Percentiles rank a stretch among this genome's conserved stretches.
Evolutionary conservation across 106 monocot genomes (phyloP).

Genomic region (Gastrodia elata): DNA sequence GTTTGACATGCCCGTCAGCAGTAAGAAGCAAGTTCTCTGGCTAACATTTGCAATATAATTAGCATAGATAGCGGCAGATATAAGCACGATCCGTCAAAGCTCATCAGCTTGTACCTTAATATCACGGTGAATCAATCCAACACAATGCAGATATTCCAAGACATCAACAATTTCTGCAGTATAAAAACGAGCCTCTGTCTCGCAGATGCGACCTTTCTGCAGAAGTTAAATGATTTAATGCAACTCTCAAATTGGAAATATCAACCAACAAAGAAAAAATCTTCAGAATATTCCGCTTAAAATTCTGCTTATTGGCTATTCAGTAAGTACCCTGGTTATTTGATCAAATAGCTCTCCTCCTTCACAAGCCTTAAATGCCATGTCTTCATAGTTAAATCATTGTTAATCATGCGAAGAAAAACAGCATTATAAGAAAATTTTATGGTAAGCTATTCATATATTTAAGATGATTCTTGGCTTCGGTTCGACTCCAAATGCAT

Average conservation of each 20-base stretch:
- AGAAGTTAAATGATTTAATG: not conserved
- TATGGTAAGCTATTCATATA: not conserved
- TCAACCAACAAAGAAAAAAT: not conserved
- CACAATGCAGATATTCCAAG: constrained; percentile 55
- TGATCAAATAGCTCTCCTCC: constrained; percentile 73
- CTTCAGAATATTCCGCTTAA: not conserved
- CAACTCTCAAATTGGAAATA: not conserved
- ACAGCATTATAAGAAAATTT: not conserved
- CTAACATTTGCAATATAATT: constrained; percentile 28
- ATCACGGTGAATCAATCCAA: constrained; percentile 65
- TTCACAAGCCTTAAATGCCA: constrained; percentile 72
- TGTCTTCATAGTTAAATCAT: constrained; percentile 38
- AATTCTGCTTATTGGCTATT: not conserved
- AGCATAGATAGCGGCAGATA: constrained; percentile 4
- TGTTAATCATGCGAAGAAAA: not conserved
- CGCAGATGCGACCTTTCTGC: constrained; percentile 59
- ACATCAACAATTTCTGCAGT: constrained; percentile 58
- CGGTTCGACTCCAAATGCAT: not conserved
- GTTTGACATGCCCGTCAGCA: constrained; percentile 56
- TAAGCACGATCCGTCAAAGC: not conserved
- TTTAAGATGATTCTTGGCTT: not conserved
- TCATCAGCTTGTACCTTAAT: constrained; percentile 55
- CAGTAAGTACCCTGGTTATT: constrained; percentile 43
- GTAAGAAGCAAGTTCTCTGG: constrained; percentile 79
- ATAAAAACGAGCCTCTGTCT: constrained; percentile 67